Evolutionary conservation across 75 land plant genomes (phyloP), one percentile per base, ranked within the genome.

Genomic region (Ceratopteris richardii): DNA sequence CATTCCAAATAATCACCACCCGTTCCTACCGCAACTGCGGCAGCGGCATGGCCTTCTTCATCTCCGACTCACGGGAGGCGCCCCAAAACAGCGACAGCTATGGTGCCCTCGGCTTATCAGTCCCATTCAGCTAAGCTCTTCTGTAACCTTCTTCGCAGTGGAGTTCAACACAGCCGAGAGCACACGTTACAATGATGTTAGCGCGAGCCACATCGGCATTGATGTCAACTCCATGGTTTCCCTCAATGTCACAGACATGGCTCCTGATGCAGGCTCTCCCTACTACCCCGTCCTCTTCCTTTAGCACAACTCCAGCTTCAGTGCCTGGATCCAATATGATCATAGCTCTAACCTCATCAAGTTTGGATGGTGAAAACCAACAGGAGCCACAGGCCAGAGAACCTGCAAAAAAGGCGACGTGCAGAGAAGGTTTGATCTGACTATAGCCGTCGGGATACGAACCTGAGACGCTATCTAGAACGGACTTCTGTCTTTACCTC

Each of bases 41-140:
- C 19, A 48, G 51, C 51, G 51, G 51, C 11, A 48, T 48, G 51
- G 51, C 51, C 51, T 48, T 48, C 51, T 48, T 48, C 51, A 11
- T 48, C 19, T 48, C 51, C 19, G 20, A 11, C 19, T 48, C 51
- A 4, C 11, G 20, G 18, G 6, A 9, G 18, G 51, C 51, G 21
- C 51, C 51, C 51, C 6, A 11, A 14, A 19, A 18, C 20, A 18
- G 18, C 51, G 6, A 9, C 19, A n/a, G n/a, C n/a, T 10, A 5
- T 14, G 51, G 51, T 4, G 51, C 51, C 18, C 51, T 48, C 18
- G 51, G 51, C 51, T 48, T 21, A 21, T 48, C 19, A 18, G 6
- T 21, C 20, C 11, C 18, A 11, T 17, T 6, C 14, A 48, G 21
- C n/a, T n/a, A n/a, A 9, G 6, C 51, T 9, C 18, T 19, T 14